A percentile compares a stretch with the other conserved stretches of the same genome.
Conservation (phyloP, 495 filamentous ascomycete genomes). For the Xylaria intraflava region DNA sequence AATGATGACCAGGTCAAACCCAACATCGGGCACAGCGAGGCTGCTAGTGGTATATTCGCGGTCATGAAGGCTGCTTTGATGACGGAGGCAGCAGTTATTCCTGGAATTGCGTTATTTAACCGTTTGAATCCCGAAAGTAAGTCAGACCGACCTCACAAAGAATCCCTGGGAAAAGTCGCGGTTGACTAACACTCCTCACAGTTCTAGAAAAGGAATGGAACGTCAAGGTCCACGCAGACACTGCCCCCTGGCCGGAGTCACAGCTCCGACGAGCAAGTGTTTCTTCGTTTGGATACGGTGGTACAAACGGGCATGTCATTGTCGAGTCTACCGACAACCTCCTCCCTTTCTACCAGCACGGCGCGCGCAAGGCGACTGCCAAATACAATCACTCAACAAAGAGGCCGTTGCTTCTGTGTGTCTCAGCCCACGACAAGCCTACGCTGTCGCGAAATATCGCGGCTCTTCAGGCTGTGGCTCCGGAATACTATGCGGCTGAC, state of each 20-base stretch:
- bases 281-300: constrained; percentile 47
- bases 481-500: constrained; percentile 23
- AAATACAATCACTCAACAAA: constrained; percentile 7
- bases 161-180: background rate
- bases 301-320: constrained; percentile 45
- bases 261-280: constrained; percentile 15
- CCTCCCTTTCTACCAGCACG: constrained; percentile 2
- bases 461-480: constrained; percentile 20
- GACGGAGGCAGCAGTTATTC: constrained; percentile 45
- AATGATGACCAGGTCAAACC: constrained; percentile 29
- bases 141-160: background rate
- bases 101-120: constrained; percentile 42
- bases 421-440: constrained; percentile 29
- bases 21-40: constrained; percentile 40
- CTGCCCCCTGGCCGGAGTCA: constrained; percentile 27
- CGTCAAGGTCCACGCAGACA: constrained; percentile 30
- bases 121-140: constrained; percentile 43
- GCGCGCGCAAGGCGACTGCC: constrained; percentile 10
- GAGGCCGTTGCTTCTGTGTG: constrained; percentile 17
- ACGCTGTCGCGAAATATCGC: constrained; percentile 27
- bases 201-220: constrained; percentile 40
- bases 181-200: background rate
- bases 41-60: constrained; percentile 38
- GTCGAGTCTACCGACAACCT: constrained; percentile 25
- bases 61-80: constrained; percentile 52